Evolutionary conservation across 345 rosid genomes (phyloP), one percentile per base, ranked within the genome.

Genomic region (Cochlearia excelsa): DNA sequence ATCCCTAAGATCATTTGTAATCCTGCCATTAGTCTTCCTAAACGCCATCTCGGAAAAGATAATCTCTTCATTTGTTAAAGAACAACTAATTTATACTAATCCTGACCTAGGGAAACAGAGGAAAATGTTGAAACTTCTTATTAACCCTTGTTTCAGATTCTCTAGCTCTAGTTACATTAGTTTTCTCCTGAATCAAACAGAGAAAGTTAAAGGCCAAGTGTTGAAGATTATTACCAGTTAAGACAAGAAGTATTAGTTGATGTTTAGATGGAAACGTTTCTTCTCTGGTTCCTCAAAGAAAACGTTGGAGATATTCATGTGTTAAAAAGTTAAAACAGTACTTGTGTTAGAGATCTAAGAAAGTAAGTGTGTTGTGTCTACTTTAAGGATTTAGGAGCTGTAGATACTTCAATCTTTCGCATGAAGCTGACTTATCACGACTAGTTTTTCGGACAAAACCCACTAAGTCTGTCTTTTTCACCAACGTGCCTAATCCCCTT

Each of bases 1-100:
- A 81, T 70, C 35, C 93, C 95, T 7, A 92, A 49, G 5, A 86
- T 29, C 42, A 82, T 23, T 75, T 86, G 93, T 55, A 92, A 73
- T 69, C 86, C 81, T 3, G 78, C 84, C 75, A 86, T 68, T 50
- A 82, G 3, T 54, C 81, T 80, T 50, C 73, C 75, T 53, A 78
- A 42, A 71, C 87, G 61, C 46, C 78, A 85, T 72, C 63, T 81
- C 8, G 84, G 81, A 50, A 69, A 59, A 40, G 84, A 80, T 11
- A 71, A 66, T 63, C 73, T 84, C 67, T 70, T 59, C 95, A 88
- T 81, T 61, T 46, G 76, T 45, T 38, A 30, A 11, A 45, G 27
- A 27, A 1, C 30, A 46, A 38, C 41, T 23, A 43, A 44, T 47
- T 29, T 38, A n/a, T 58, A 54, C 37, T 62, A 57, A 37, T 63